These are phyloP conservation scores for Curvularia sp. DNA, from an alignment of 2,329 filamentous ascomycete genomes.

Conservation along the genomic window DNA sequence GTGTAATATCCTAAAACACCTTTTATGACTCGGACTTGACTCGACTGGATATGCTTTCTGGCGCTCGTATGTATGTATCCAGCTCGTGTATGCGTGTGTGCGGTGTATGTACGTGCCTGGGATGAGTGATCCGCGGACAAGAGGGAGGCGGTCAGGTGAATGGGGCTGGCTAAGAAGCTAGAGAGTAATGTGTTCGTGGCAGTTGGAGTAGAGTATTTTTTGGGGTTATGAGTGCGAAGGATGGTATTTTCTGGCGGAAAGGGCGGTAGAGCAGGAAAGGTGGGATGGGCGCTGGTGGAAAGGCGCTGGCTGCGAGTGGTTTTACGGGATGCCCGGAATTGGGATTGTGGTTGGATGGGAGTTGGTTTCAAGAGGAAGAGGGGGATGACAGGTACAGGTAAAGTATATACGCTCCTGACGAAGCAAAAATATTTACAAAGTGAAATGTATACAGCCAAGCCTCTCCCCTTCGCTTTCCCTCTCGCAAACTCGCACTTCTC, in stretches of 20 bases:
- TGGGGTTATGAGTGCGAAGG: not conserved
- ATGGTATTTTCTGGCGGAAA: not conserved
- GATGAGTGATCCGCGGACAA: not conserved
- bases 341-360: not conserved
- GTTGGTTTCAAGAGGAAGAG: not conserved
- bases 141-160: not conserved
- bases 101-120: not conserved
- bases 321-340: not conserved
- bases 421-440: conserved; percentile 12
- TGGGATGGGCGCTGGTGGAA: not conserved
- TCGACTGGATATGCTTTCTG: too few species aligned
- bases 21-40: too few species aligned
- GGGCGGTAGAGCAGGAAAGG: not conserved
- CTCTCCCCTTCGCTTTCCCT: not conserved
- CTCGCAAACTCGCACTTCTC: not conserved
- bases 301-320: not conserved
- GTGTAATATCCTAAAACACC: too few species aligned
- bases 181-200: not conserved
- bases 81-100: not conserved
- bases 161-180: not conserved
- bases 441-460: conserved; percentile 19
- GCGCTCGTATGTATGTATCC: too few species aligned
- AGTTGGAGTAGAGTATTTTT: not conserved
- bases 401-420: not conserved
- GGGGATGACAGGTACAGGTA: not conserved